Percentiles rank a stretch among this genome's conserved stretches.
Conservation (phyloP, 345 rosid genomes). For the Brassica incana region DNA sequence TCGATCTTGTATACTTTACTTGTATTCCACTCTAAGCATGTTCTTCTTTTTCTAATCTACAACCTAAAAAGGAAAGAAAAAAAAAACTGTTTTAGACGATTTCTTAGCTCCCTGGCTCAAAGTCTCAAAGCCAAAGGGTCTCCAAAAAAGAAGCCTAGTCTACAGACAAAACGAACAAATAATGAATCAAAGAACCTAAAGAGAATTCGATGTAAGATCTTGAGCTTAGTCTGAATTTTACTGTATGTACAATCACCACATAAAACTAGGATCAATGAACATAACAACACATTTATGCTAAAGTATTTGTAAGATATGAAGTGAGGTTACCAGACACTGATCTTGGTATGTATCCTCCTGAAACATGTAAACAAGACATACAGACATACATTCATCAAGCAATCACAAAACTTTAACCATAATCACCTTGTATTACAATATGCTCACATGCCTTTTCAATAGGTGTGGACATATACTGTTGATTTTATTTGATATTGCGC, state of each 20-base stretch:
- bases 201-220: not conserved
- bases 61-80: not conserved
- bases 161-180: constrained; percentile 22
- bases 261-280: not conserved
- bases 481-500: constrained; percentile 3
- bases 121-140: constrained; percentile 37
- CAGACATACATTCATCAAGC: not conserved
- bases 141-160: constrained; percentile 5
- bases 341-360: not conserved
- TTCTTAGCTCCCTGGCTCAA: constrained; percentile 9
- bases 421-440: too few species aligned
- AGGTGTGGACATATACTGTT: constrained; percentile 41
- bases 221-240: not conserved
- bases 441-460: too few species aligned
- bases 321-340: not conserved
- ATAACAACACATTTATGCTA: not conserved
- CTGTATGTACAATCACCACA: not conserved
- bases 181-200: constrained; percentile 1
- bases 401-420: not conserved
- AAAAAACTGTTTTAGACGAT: not conserved
- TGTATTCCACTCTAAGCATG: constrained; percentile 61
- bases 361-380: not conserved
- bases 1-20: constrained; percentile 49
- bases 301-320: not conserved
- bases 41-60: constrained; percentile 33